Conservation (phyloP, 495 filamentous ascomycete genomes). For the Penicillium soppii region DNA sequence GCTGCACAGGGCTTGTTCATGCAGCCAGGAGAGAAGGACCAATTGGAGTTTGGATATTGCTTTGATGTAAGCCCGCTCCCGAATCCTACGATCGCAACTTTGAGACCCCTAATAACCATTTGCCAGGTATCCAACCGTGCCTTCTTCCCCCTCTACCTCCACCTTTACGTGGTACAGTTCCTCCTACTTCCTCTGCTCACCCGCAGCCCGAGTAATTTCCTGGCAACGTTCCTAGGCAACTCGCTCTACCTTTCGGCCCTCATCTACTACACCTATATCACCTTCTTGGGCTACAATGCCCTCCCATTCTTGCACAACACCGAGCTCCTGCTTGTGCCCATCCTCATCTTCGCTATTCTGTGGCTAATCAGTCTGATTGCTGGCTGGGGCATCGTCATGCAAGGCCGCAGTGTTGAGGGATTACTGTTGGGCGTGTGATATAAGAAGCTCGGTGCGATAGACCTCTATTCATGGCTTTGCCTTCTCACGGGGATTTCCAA, state of each 20-base stretch:
- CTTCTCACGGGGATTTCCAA: background rate
- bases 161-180: constrained; percentile 73
- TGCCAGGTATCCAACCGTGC: constrained; percentile 66
- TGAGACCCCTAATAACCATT: background rate
- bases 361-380: constrained; percentile 62
- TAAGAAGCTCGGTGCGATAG: background rate
- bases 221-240: constrained; percentile 69
- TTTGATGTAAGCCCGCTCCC: constrained; percentile 58
- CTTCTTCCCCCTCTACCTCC: constrained; percentile 73
- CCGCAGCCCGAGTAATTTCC: constrained; percentile 42
- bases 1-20: constrained; percentile 58
- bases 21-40: constrained; percentile 54
- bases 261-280: constrained; percentile 69
- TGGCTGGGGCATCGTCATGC: constrained; percentile 47
- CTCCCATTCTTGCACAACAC: constrained; percentile 74
- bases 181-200: constrained; percentile 62
- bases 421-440: constrained; percentile 49
- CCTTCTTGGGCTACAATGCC: constrained; percentile 74
- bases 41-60: constrained; percentile 75
- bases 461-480: background rate
- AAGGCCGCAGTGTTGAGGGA: constrained; percentile 41
- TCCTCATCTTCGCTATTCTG: constrained; percentile 57
- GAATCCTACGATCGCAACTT: background rate
- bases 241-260: constrained; percentile 69
- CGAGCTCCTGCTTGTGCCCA: constrained; percentile 64